These are phyloP conservation scores for Cadophora sp. DNA, from an alignment of 2,329 filamentous ascomycete genomes.

Conservation along the genomic window DNA sequence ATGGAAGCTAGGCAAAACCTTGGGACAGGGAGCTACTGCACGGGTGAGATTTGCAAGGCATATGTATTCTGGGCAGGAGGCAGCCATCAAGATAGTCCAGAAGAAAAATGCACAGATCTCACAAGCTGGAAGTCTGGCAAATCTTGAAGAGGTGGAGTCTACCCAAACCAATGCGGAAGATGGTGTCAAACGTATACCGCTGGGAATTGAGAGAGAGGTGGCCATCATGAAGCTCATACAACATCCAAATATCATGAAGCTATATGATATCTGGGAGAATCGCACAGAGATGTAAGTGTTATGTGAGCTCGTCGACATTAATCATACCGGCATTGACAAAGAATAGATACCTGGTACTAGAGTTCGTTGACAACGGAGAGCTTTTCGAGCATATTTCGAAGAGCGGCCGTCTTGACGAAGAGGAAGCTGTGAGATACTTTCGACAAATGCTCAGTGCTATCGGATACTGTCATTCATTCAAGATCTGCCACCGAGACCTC, in stretches of 20 bases:
- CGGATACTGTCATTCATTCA: conserved; percentile 91
- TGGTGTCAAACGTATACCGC: conserved; percentile 76
- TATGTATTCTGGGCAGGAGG: conserved; percentile 76
- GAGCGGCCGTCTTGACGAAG: conserved; percentile 76
- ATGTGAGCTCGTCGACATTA: not conserved
- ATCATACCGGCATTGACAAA: not conserved
- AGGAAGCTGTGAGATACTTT: conserved; percentile 83
- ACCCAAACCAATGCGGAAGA: conserved; percentile 60
- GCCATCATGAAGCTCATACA: conserved; percentile 97
- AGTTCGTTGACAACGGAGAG: conserved; percentile 79
- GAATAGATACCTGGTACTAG: conserved; percentile 86
- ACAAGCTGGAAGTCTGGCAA: conserved; percentile 84
- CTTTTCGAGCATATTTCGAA: conserved; percentile 83
- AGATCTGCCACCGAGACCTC: conserved; percentile 94
- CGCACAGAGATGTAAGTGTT: conserved; percentile 83
- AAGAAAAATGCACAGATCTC: conserved; percentile 81
- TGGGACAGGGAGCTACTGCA: conserved; percentile 90
- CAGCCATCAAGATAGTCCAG: conserved; percentile 94
- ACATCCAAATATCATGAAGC: conserved; percentile 90
- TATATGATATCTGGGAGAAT: conserved; percentile 99
- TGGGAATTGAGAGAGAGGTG: conserved; percentile 92
- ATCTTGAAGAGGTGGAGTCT: conserved; percentile 76
- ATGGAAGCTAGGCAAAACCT: conserved; percentile 88
- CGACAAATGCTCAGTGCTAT: conserved; percentile 92
- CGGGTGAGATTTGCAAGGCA: conserved; percentile 88